phyloP scores from a whole-genome alignment of 352 stramenopile genomes.

The Phytophthora pistaciae region DNA sequence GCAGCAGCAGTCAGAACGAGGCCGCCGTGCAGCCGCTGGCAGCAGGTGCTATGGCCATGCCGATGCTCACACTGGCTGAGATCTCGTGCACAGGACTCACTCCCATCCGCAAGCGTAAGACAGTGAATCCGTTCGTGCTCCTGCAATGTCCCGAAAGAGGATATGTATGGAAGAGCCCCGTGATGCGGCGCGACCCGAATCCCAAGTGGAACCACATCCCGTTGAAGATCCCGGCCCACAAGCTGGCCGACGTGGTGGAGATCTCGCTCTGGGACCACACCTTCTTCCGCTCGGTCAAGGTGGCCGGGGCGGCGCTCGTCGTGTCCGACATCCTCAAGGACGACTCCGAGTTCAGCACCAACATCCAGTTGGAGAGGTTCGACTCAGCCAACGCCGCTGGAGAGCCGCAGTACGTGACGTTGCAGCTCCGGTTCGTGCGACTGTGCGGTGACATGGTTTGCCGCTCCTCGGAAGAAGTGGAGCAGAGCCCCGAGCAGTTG shows the following conservation, averaged over 20 bases:
- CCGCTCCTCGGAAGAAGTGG: conserved; percentile 35
- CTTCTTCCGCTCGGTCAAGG: conserved; percentile 69
- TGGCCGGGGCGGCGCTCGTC: conserved; percentile 56
- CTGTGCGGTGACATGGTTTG: conserved; percentile 21
- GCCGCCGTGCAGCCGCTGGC: conserved; percentile 29
- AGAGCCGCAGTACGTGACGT: conserved; percentile 46
- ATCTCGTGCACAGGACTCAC: conserved; percentile 49
- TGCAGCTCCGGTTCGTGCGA: conserved; percentile 46
- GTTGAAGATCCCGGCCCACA: conserved; percentile 46
- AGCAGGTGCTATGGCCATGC: neutral
- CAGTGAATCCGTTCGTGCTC: conserved; percentile 65
- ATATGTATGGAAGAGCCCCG: conserved; percentile 55
- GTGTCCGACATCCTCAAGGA: conserved; percentile 54
- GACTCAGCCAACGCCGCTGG: conserved; percentile 33
- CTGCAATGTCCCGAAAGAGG: conserved; percentile 42
- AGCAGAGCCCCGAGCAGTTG: conserved; percentile 13
- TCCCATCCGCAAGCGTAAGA: conserved; percentile 65
- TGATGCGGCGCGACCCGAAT: conserved; percentile 48
- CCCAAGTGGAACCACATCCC: conserved; percentile 55
- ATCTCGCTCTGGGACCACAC: conserved; percentile 76
- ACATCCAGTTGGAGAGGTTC: conserved; percentile 60
- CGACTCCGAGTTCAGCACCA: conserved; percentile 46
- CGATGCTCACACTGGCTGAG: conserved; percentile 35
- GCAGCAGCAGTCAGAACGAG: conserved; percentile 45
- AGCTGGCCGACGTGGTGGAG: conserved; percentile 50